A percentile compares a stretch with the other conserved stretches of the same genome.
Conservation (phyloP, 352 stramenopile species). For the Blastocystis sp. region DNA sequence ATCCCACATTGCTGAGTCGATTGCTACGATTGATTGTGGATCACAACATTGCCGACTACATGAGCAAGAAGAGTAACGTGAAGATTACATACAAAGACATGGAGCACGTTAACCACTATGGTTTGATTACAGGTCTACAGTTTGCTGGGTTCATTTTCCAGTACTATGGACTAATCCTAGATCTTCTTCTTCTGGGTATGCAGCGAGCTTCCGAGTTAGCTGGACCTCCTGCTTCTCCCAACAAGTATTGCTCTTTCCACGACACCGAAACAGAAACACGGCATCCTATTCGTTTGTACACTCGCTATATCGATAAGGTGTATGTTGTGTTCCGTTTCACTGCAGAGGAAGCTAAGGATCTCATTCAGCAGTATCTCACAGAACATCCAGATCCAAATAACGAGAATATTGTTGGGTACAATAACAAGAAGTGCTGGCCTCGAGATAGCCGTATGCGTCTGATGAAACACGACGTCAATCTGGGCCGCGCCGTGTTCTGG, state of each 20-base stretch:
- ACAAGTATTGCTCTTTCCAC: constrained; percentile 96
- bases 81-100: constrained; percentile 94
- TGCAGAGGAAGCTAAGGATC: constrained; percentile 89
- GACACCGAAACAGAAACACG: constrained; percentile 90
- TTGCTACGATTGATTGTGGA: constrained; percentile 96
- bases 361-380: constrained; percentile 94
- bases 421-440: constrained; percentile 99
- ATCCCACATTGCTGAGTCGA: constrained; percentile 94
- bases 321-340: constrained; percentile 99
- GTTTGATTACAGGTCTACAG: constrained; percentile 92
- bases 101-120: constrained; percentile 99
- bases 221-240: constrained; percentile 88
- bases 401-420: constrained; percentile 99
- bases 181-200: constrained; percentile 92
- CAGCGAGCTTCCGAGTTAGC: constrained; percentile 95
- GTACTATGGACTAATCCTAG: constrained; percentile 97
- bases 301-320: constrained; percentile 96
- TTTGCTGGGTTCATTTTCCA: constrained; percentile 94
- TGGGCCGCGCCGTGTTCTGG: constrained; percentile 97
- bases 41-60: constrained; percentile 99
- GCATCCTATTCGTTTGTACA: constrained; percentile 98
- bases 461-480: constrained; percentile 99
- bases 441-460: constrained; percentile 96
- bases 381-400: constrained; percentile 99
- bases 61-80: constrained; percentile 99